phyloP scores from a whole-genome alignment of 2,329 filamentous ascomycete species.

The Teratosphaeria pseudoeucalypti region DNA sequence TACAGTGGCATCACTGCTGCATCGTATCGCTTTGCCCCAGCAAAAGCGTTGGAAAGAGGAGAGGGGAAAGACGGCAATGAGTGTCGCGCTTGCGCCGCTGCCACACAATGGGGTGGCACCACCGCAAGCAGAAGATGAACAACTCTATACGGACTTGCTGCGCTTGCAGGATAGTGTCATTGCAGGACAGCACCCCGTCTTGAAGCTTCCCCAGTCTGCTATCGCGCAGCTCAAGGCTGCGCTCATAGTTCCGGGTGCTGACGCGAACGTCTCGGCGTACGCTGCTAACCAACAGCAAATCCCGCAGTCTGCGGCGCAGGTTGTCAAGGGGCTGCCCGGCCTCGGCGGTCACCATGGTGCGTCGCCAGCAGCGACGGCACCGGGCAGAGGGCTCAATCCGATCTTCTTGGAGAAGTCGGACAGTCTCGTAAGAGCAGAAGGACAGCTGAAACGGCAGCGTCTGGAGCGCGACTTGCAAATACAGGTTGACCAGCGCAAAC shows the following conservation, averaged over 20 bases:
- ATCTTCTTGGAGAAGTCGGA: conserved; percentile 80
- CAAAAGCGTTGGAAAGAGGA: neutral
- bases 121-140: conserved; percentile 20
- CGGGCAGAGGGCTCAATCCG: conserved; percentile 56
- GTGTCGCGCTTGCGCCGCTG: conserved; percentile 7
- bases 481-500: conserved; percentile 57
- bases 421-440: conserved; percentile 70
- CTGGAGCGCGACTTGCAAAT: conserved; percentile 70
- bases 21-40: neutral
- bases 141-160: conserved; percentile 64
- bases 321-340: conserved; percentile 13
- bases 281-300: conserved; percentile 14
- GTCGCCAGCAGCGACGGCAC: neutral
- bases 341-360: conserved; percentile 8
- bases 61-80: neutral
- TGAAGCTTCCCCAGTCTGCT: conserved; percentile 48
- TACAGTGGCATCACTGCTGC: neutral
- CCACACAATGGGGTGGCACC: conserved; percentile 4
- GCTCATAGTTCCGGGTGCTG: conserved; percentile 5
- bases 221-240: conserved; percentile 27
- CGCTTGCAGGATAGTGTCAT: conserved; percentile 71
- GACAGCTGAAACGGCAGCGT: conserved; percentile 67
- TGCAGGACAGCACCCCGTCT: conserved; percentile 59
- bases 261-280: conserved; percentile 10
- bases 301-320: conserved; percentile 5